These are phyloP conservation scores for Caryocar brasiliense DNA, from an alignment of 441 rosid genomes.

Conservation along the genomic window DNA sequence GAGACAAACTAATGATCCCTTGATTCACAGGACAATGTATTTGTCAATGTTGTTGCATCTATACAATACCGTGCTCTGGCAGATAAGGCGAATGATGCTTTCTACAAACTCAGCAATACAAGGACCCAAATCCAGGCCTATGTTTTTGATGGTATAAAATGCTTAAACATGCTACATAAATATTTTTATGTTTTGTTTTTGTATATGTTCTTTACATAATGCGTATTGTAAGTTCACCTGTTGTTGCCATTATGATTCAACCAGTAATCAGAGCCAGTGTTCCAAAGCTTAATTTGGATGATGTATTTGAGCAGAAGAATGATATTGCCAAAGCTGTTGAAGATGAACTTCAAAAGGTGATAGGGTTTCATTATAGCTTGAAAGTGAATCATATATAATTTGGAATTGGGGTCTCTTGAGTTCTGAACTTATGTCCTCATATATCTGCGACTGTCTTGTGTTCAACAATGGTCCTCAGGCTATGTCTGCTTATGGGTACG, in stretches of 20 bases:
- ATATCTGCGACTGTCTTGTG: background rate
- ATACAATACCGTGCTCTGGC: constrained; percentile 63
- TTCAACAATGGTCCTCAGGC: too few species aligned
- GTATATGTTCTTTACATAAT: too few species aligned
- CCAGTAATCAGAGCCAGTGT: constrained; percentile 61
- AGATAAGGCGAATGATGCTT: constrained; percentile 52
- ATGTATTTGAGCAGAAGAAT: constrained; percentile 58
- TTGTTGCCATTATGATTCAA: too few species aligned
- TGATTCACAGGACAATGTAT: constrained; percentile 55
- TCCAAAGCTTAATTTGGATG: constrained; percentile 48
- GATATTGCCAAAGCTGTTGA: constrained; percentile 58
- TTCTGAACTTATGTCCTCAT: background rate
- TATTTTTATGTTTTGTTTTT: too few species aligned
- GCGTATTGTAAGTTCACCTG: too few species aligned
- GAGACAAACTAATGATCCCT: too few species aligned
- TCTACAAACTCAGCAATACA: constrained; percentile 61
- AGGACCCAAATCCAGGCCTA: constrained; percentile 59
- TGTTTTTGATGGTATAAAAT: constrained; percentile 66
- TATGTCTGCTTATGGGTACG: constrained; percentile 54
- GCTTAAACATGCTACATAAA: too few species aligned
- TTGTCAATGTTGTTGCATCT: constrained; percentile 69
- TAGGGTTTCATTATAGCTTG: background rate
- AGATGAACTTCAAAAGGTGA: constrained; percentile 55
- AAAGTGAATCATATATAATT: too few species aligned
- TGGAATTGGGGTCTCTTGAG: too few species aligned